Base-by-base conservation (phyloP, 257 asterid genomes). In the Gentiana straminea region DNA sequence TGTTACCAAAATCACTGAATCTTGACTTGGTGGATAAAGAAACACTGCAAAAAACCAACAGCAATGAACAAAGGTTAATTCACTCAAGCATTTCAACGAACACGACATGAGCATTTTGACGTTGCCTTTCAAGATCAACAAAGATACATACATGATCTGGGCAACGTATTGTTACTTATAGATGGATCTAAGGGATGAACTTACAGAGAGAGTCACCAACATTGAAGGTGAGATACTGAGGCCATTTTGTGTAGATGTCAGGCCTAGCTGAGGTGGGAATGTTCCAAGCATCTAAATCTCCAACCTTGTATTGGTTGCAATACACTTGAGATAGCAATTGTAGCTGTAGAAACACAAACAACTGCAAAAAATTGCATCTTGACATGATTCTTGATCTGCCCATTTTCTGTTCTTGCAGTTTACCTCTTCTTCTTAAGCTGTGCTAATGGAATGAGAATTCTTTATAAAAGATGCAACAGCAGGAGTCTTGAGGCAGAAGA, bases 1-100 rank as follows among this genome's bases (percentile, higher is more conserved):
- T 5, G 84, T 80, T 32, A 92, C 94, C 51, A 81, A 95, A 71
- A 88, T 75, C 55, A 88, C 79, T 6, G 99, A 88, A 64, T 92
- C 99, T 69, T 86, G 79, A 66, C 97, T 92, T 5, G 99, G 99
- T 4, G 98, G 98, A 76, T 83, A 88, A 76, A 92, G 73, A 73
- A 92, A 92, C 68, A 88, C 98, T 92, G 91, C 77, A 24, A 24
- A 24, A 24, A 24, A 24, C 24, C 24, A 24, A 24, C 24, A 24
- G 24, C 24, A 24, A 24, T 24, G 24, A 24, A 24, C 24, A 24
- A 24, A 24, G 24, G 24, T 24, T 24, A 24, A 24, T 24, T 24
- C 24, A 24, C 24, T 0, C 24, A 24, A 24, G 24, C 24, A 24
- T 24, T 24, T 24, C 24, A 24, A 24, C 24, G 24, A 24, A 24